These are phyloP conservation scores for Aspergillus aculeatinus DNA, from an alignment of 2,329 filamentous ascomycete species.

Conservation along the genomic window DNA sequence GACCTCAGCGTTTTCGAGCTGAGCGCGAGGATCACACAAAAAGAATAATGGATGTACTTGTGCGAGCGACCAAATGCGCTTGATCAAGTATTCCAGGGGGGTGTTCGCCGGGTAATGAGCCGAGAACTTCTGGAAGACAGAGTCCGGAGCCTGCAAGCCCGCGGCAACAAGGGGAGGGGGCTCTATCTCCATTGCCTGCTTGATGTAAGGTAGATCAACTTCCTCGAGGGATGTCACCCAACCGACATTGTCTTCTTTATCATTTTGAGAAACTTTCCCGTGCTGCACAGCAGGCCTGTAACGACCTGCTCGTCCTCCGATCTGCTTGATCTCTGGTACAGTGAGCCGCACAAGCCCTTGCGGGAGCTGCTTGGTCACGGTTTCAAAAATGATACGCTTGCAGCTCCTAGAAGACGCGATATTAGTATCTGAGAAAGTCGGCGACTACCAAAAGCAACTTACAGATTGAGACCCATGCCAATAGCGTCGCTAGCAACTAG, in stretches of 20 bases:
- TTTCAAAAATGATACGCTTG: slow-evolving; percentile 85
- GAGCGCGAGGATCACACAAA: slow-evolving; percentile 64
- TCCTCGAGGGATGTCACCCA: slow-evolving; percentile 75
- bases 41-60: slow-evolving; percentile 66
- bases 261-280: slow-evolving; percentile 11
- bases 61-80: slow-evolving; percentile 70
- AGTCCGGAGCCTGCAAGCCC: slow-evolving; percentile 70
- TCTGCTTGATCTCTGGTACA: slow-evolving; percentile 86
- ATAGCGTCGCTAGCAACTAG: slow-evolving; percentile 94
- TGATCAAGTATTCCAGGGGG: slow-evolving; percentile 79
- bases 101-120: slow-evolving; percentile 77
- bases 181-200: slow-evolving; percentile 61
- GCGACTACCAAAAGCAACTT: slow-evolving; percentile 34
- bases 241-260: slow-evolving; percentile 53
- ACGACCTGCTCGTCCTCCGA: slow-evolving; percentile 86
- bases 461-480: slow-evolving; percentile 94
- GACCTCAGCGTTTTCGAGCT: slow-evolving; percentile 66
- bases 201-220: slow-evolving; percentile 65
- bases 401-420: slow-evolving; percentile 56
- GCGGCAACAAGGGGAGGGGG: slow-evolving; percentile 67
- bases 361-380: slow-evolving; percentile 70
- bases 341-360: slow-evolving; percentile 57
- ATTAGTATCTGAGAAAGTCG: background rate
- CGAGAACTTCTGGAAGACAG: slow-evolving; percentile 72
- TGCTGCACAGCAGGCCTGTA: slow-evolving; percentile 70